A percentile compares a stretch with the other conserved stretches of the same genome.
phyloP scores from a whole-genome alignment of 805 yeast genomes.

The Teunomyces barrocoloradensis region DNA sequence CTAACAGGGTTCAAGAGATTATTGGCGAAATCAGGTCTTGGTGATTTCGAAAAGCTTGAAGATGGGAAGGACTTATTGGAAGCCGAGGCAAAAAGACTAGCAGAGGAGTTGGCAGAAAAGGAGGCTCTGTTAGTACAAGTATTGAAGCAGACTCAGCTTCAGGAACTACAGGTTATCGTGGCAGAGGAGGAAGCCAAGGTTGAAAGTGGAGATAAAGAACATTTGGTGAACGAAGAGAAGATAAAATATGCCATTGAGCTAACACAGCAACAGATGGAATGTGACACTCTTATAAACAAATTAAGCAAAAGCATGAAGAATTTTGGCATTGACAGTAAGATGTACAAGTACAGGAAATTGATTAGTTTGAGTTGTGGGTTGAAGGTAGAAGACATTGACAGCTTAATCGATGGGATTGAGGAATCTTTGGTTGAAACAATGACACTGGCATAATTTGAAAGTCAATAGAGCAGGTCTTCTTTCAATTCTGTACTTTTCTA shows the following conservation, averaged over 20 bases:
- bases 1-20: conserved; percentile 23
- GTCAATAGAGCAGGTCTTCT: background rate
- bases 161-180: conserved; percentile 41
- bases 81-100: conserved; percentile 14
- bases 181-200: conserved; percentile 28
- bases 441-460: background rate
- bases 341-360: conserved; percentile 74
- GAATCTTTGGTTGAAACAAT: conserved; percentile 4
- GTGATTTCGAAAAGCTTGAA: conserved; percentile 19
- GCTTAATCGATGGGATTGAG: conserved; percentile 71
- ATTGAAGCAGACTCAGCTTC: conserved; percentile 43
- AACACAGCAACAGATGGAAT: conserved; percentile 50
- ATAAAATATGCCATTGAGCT: conserved; percentile 24
- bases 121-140: conserved; percentile 22
- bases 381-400: conserved; percentile 74
- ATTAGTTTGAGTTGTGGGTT: conserved; percentile 77
- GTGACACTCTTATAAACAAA: conserved; percentile 42
- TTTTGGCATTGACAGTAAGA: conserved; percentile 50
- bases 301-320: conserved; percentile 46
- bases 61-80: conserved; percentile 24
- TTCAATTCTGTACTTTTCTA: background rate
- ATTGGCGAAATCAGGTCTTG: conserved; percentile 33
- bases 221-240: conserved; percentile 11
- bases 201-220: conserved; percentile 5
- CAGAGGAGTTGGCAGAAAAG: conserved; percentile 12